Conservation (phyloP, 1,284 basidiomycete genomes). For the Fomitopsis pinicola region DNA sequence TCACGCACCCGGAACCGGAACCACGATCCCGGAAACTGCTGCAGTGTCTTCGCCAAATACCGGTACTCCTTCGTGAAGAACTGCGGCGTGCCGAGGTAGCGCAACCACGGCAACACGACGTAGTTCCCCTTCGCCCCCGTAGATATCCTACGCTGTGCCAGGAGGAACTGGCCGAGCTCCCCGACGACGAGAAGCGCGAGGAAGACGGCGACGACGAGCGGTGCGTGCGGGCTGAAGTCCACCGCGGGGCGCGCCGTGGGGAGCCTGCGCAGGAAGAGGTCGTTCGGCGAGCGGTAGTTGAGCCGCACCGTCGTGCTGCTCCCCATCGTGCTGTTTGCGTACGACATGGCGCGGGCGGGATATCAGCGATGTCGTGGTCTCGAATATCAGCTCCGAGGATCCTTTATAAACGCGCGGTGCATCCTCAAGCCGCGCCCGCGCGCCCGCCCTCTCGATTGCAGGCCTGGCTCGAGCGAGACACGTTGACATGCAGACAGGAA, state of each 20-base stretch:
- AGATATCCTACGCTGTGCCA: neutral
- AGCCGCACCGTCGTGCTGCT: neutral
- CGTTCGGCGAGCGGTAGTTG: neutral
- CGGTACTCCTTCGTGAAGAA: constrained; percentile 4
- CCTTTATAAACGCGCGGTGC: neutral
- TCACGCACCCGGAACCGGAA: neutral
- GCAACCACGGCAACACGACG: neutral
- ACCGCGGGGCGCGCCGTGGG: neutral
- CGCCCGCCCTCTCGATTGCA: too few relatives aligned
- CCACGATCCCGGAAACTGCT: neutral
- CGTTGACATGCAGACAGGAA: neutral
- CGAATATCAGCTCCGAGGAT: neutral
- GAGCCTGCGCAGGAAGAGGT: neutral
- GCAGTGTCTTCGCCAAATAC: neutral
- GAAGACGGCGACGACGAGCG: neutral
- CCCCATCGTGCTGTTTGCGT: neutral
- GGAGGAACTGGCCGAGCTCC: neutral
- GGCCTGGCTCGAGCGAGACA: neutral
- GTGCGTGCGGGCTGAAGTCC: neutral
- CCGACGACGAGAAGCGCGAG: neutral
- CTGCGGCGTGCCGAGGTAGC: constrained; percentile 1
- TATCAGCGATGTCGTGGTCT: neutral
- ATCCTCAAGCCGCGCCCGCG: too few relatives aligned
- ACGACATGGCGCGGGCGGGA: neutral
- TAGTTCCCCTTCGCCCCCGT: neutral